These are phyloP conservation scores for Kodamaea jinghongensis DNA, from an alignment of 805 yeast genomes.

Conservation along the genomic window DNA sequence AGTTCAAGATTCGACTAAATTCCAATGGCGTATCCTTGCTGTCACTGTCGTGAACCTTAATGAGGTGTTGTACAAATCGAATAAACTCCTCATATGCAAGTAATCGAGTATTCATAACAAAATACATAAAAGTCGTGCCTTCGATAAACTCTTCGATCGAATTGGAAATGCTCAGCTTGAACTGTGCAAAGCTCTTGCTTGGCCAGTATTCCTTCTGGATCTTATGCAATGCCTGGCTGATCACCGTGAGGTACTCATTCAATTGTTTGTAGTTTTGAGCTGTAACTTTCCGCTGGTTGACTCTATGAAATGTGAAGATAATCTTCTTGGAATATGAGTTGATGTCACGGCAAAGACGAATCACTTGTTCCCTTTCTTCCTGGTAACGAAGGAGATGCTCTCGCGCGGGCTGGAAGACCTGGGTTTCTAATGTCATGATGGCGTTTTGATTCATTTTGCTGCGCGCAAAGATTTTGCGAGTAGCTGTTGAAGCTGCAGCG, in stretches of 20 bases:
- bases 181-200: slow-evolving; percentile 14
- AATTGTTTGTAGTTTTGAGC: slow-evolving; percentile 13
- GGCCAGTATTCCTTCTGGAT: slow-evolving; percentile 8
- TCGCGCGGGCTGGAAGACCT: slow-evolving; percentile 21
- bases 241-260: slow-evolving; percentile 11
- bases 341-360: slow-evolving; percentile 35
- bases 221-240: slow-evolving; percentile 5
- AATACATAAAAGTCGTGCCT: slow-evolving; percentile 24
- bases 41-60: not conserved
- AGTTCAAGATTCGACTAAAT: not conserved
- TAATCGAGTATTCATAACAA: slow-evolving; percentile 12
- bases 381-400: slow-evolving; percentile 21
- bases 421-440: slow-evolving; percentile 1
- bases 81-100: slow-evolving; percentile 15
- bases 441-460: no score
- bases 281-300: slow-evolving; percentile 4
- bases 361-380: slow-evolving; percentile 32
- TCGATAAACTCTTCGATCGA: slow-evolving; percentile 28
- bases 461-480: no score
- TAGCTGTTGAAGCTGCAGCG: no score
- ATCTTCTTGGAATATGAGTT: slow-evolving; percentile 39
- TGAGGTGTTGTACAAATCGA: slow-evolving; percentile 3
- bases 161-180: slow-evolving; percentile 21
- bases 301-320: slow-evolving; percentile 24
- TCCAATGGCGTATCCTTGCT: not conserved